A percentile compares a stretch with the other conserved stretches of the same genome.
Conservation (phyloP, 768 basidiomycete genomes). For the Pisolithus marmoratus region DNA sequence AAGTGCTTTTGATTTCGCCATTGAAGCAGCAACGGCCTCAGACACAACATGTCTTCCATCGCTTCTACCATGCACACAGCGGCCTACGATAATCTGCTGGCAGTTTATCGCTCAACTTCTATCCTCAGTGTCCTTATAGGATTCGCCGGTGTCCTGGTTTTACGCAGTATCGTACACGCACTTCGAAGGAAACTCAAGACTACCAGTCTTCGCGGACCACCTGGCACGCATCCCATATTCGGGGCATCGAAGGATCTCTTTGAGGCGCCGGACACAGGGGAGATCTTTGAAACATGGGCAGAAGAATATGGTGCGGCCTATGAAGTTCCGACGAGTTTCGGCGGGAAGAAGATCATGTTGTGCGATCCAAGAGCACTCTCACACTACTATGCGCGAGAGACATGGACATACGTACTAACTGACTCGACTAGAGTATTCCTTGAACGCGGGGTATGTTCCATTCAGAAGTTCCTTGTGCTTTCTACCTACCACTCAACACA, state of each 20-base stretch:
- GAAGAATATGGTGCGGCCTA: slow-evolving; percentile 40
- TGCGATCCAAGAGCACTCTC: slow-evolving; percentile 43
- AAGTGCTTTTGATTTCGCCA: too few species aligned
- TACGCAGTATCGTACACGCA: slow-evolving; percentile 8
- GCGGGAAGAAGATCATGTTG: slow-evolving; percentile 30
- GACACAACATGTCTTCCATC: too few species aligned
- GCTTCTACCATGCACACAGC: neutral
- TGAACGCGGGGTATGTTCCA: slow-evolving; percentile 22
- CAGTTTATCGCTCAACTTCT: neutral
- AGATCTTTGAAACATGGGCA: slow-evolving; percentile 40
- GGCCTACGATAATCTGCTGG: neutral
- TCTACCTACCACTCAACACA: neutral
- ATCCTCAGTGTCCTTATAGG: slow-evolving; percentile 7
- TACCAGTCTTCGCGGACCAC: slow-evolving; percentile 40
- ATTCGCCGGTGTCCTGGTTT: slow-evolving; percentile 11
- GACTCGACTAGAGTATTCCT: slow-evolving; percentile 31
- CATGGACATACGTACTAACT: slow-evolving; percentile 39
- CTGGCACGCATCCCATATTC: slow-evolving; percentile 35
- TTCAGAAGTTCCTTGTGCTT: neutral
- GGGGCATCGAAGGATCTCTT: slow-evolving; percentile 31
- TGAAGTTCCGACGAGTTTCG: slow-evolving; percentile 32
- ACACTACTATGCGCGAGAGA: slow-evolving; percentile 46
- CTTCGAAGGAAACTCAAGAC: slow-evolving; percentile 9
- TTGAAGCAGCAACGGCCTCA: too few species aligned
- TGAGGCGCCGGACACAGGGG: slow-evolving; percentile 24